Base-by-base conservation (phyloP, 306 rosid species). In the Cotoneaster glaucophyllus region DNA sequence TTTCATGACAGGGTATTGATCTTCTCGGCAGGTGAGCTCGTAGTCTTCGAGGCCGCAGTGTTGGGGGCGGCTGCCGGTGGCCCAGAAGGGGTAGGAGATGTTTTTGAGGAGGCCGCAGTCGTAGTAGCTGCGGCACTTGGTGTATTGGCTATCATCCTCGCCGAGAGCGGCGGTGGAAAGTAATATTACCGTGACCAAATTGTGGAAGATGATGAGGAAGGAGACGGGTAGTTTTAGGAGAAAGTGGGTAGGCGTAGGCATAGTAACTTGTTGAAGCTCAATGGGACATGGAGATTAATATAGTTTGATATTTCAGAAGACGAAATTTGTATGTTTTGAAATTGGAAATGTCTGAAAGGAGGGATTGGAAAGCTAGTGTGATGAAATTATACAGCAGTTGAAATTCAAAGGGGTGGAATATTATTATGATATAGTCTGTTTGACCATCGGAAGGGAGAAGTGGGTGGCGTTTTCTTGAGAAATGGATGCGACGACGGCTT, bases 11-110 rank as follows among this genome's bases (percentile, higher is more conserved):
- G 86, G 41, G 26, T 0, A 0, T 2, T 2, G 2, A 6, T 64
- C 0, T 0, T 22, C 0, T 2, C 1, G 0, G 73, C 88, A 87
- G 0, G 83, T 1, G 44, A 91, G 86, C 8, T 48, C 0, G 80
- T 76, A 83, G 0, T 39, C 18, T 0, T 0, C 0, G 0, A 62
- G 73, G 0, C 85, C 86, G 18, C 93, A 87, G 3, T 11, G 2
- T 0, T 0, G 0, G 5, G 68, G 17, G 0, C 77, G 41, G 0
- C 56, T 11, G 7, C 2, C 1, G 50, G 19, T 18, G 3, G 58
- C 82, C 90, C 87, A 86, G 70, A 86, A 86, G 1, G 93, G 93
- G 59, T 80, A 85, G 0, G 1, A 2, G 6, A 88, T 71, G 74
- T 39, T 26, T 13, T 8, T 1, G 1, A 88, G 1, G 0, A 0